These are phyloP conservation scores for Talaromyces pinophilus DNA, from an alignment of 2,329 filamentous ascomycete species.

Conservation along the genomic window DNA sequence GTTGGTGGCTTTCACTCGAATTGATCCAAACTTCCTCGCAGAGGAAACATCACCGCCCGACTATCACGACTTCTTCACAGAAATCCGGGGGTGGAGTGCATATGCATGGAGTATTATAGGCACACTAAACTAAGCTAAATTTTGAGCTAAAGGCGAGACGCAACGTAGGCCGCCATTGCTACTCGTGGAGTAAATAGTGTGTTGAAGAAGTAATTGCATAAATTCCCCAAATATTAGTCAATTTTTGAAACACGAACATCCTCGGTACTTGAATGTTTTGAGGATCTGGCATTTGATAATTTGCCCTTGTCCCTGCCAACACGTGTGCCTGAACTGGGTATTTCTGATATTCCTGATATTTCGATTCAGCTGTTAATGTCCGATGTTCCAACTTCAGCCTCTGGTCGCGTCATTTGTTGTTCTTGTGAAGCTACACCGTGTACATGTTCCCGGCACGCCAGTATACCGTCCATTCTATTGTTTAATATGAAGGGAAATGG, in stretches of 20 bases:
- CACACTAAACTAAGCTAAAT: background rate
- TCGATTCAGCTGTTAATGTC: background rate
- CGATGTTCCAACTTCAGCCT: background rate
- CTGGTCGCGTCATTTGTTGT: background rate
- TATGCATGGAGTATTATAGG: background rate
- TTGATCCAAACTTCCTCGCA: background rate
- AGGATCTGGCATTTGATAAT: slow-evolving; percentile 8
- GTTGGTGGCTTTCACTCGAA: background rate
- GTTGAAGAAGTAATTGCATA: slow-evolving; percentile 1
- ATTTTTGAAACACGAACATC: background rate
- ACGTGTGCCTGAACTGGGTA: background rate
- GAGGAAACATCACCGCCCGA: slow-evolving; percentile 2
- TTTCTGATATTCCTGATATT: background rate
- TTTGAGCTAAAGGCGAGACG: background rate
- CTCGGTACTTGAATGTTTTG: slow-evolving; percentile 3
- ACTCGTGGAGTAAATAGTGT: slow-evolving; percentile 14
- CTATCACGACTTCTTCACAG: slow-evolving; percentile 2
- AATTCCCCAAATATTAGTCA: background rate
- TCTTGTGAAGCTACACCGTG: background rate
- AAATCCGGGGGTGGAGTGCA: slow-evolving; percentile 1
- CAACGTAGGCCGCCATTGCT: background rate
- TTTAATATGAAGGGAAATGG: background rate
- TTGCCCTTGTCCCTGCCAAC: background rate
- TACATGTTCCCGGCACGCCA: background rate
- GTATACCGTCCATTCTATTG: background rate